These are phyloP conservation scores for Trypanosoma congolense DNA, from an alignment of 208 protist genomes.

Conservation along the genomic window DNA sequence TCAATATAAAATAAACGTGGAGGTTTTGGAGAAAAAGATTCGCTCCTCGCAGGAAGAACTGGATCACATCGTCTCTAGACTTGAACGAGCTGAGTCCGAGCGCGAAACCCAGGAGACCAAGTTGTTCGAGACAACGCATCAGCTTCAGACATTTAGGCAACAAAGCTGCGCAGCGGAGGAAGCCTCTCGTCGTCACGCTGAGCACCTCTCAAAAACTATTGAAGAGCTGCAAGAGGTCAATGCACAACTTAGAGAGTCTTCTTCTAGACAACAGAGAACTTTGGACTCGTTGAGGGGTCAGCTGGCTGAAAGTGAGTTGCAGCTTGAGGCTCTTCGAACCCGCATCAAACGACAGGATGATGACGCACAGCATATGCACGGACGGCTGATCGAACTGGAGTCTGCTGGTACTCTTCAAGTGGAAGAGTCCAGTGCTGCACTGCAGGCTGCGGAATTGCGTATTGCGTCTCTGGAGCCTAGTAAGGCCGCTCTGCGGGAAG, in stretches of 20 bases:
- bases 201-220: constrained; percentile 36
- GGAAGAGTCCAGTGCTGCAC: constrained; percentile 22
- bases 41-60: constrained; percentile 30
- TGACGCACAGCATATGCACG: constrained; percentile 29
- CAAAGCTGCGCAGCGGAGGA: constrained; percentile 32
- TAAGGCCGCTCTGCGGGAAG: constrained; percentile 29
- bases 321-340: constrained; percentile 32
- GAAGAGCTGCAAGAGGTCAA: constrained; percentile 37
- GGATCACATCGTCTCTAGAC: constrained; percentile 36
- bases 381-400: constrained; percentile 34
- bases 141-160: constrained; percentile 43
- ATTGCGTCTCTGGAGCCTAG: constrained; percentile 29
- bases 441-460: constrained; percentile 33
- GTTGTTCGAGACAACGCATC: constrained; percentile 55
- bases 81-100: constrained; percentile 53
- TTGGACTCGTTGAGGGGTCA: constrained; percentile 2
- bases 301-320: constrained; percentile 19
- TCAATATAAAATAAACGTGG: constrained; percentile 11
- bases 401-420: constrained; percentile 26
- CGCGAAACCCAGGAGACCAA: constrained; percentile 40
- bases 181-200: constrained; percentile 40
- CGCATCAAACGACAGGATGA: constrained; percentile 25
- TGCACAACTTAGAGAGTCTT: constrained; percentile 31
- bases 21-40: constrained; percentile 29
- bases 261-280: constrained; percentile 10